Base-by-base conservation (phyloP, 2,329 filamentous ascomycete genomes). In the Aspergillus viridinutans region DNA sequence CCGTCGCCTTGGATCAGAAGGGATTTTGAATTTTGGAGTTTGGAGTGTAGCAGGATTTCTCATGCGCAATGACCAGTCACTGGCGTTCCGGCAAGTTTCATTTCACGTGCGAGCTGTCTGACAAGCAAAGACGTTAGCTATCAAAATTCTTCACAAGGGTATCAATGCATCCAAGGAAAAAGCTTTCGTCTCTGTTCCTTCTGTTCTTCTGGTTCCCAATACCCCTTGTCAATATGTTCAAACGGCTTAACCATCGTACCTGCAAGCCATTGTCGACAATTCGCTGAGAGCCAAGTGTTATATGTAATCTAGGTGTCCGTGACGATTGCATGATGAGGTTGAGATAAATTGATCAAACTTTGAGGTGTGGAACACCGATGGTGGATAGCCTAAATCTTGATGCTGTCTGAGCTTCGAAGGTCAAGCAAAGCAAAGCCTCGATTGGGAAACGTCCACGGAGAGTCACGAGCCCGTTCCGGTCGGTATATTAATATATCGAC, bases 351-450 rank as follows among this genome's bases (percentile, higher is more conserved):
- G 55, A 50, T 53, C 49, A 52, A 54, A 23, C 49, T 49, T 57
- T 49, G 48, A 50, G 42, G 53, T 42, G 52, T 60, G 55, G 58
- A 60, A 58, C 58, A 50, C 55, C 55, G 51, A 57, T 32, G 50
- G 32, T 25, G n/a, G 47, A 54, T 51, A 45, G 48, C n/a, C 25
- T 38, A 20, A 51, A 53, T 50, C 54, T 52, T 55, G 57, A 45
- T 47, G 26, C 8, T 35, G 21, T 21, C 12, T 43, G 38, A 17
- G 17, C 2, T 2, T 25, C 21, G 35, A 57, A 20, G 32, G 21
- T 26, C 9, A 14, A 23, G 42, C 40, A 3, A 29, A 10, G 17
- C 23, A 51, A 49, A 45, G 17, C 7, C 21, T 21, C 14, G 38
- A 26, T 10, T 21, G 21, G 21, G 50, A 26, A 38, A 49, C 12